phyloP scores from a whole-genome alignment of 805 yeast genomes.

The Kodamaea kaohsiungensis region DNA sequence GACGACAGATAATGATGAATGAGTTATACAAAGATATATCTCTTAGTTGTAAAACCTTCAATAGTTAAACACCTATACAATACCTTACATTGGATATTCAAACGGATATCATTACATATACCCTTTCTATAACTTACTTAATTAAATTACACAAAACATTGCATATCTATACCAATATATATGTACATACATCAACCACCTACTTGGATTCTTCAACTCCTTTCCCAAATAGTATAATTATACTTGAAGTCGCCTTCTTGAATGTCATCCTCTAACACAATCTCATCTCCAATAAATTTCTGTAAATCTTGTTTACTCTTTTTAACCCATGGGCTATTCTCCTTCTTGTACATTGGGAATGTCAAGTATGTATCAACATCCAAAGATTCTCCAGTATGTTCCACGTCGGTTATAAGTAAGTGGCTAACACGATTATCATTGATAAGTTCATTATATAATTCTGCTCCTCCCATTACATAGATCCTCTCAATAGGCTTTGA shows the following conservation, averaged over 20 bases:
- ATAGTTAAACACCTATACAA: too few relatives aligned
- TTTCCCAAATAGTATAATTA: constrained; percentile 60
- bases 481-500: constrained; percentile 51
- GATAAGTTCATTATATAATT: constrained; percentile 66
- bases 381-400: constrained; percentile 24
- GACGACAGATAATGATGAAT: too few relatives aligned
- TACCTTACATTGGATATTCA: too few relatives aligned
- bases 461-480: constrained; percentile 92
- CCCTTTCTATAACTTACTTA: too few relatives aligned
- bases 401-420: constrained; percentile 70
- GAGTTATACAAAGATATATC: too few relatives aligned
- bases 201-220: too few relatives aligned
- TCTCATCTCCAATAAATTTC: constrained; percentile 36
- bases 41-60: too few relatives aligned
- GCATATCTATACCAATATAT: too few relatives aligned
- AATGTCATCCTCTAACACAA: constrained; percentile 35
- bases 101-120: too few relatives aligned
- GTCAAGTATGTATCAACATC: constrained; percentile 74
- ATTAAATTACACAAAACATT: background rate
- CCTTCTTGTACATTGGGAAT: constrained; percentile 23
- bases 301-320: constrained; percentile 35
- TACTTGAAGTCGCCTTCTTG: constrained; percentile 46
- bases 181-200: too few relatives aligned
- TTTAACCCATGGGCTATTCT: constrained; percentile 35
- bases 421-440: constrained; percentile 47